Evolutionary conservation across 192 early-diverging fungal genomes (phyloP).

Genomic region (Backusella psychrophila): DNA sequence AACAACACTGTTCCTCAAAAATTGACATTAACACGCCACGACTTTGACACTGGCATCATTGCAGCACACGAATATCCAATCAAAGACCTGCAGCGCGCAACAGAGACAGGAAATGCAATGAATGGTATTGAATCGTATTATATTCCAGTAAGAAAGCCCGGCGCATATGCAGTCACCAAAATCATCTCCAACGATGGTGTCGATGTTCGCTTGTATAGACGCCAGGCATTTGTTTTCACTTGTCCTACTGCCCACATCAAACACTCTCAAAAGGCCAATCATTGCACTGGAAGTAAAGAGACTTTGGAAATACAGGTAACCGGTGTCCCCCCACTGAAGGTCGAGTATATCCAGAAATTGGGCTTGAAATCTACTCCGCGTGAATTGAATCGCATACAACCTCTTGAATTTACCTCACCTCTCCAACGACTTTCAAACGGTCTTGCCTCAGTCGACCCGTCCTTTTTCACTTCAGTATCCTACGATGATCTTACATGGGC

Average conservation of each 20-base stretch:
- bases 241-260: conserved; percentile 39
- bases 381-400: conserved; percentile 36
- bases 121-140: conserved; percentile 32
- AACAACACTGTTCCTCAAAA: conserved; percentile 39
- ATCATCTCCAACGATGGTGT: conserved; percentile 31
- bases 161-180: conserved; percentile 37
- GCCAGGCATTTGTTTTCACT: conserved; percentile 35
- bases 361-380: background rate
- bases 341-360: conserved; percentile 27
- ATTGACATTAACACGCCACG: conserved; percentile 24
- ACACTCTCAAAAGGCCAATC: conserved; percentile 9
- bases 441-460: conserved; percentile 2
- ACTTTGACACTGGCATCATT: conserved; percentile 29
- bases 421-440: background rate
- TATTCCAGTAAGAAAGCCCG: conserved; percentile 33
- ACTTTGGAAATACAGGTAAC: conserved; percentile 24
- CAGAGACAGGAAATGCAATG: conserved; percentile 33
- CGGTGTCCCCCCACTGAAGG: conserved; percentile 44
- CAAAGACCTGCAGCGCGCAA: conserved; percentile 29
- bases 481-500: conserved; percentile 37
- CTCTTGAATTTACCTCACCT: conserved; percentile 26
- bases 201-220: conserved; percentile 35
- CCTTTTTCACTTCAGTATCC: background rate
- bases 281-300: conserved; percentile 35
- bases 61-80: conserved; percentile 14